These are phyloP conservation scores for Quillaja saponaria DNA, from an alignment of 306 rosid species.

Conservation along the genomic window DNA sequence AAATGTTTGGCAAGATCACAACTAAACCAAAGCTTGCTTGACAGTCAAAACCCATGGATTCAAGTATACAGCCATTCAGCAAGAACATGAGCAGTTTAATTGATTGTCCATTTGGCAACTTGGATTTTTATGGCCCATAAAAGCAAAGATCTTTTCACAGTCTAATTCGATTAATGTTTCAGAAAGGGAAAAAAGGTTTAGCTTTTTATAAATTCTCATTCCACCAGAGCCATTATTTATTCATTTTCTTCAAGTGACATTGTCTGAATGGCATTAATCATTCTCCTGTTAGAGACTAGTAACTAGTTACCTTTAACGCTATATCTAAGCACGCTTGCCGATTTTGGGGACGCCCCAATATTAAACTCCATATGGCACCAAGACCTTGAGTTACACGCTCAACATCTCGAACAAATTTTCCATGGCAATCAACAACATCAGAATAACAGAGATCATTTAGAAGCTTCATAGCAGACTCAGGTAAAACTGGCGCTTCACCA, in stretches of 20 bases:
- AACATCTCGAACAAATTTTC: slow-evolving; percentile 70
- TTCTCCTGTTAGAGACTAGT: slow-evolving; percentile 21
- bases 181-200: too few species aligned
- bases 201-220: too few species aligned
- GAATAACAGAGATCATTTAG: slow-evolving; percentile 78
- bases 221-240: too few species aligned
- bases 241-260: too few species aligned
- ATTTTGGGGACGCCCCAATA: slow-evolving; percentile 83
- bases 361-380: slow-evolving; percentile 96
- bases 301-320: slow-evolving; percentile 70
- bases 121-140: too few species aligned
- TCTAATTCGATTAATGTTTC: too few species aligned
- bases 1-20: too few species aligned
- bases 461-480: slow-evolving; percentile 71
- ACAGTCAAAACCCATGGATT: too few species aligned
- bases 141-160: too few species aligned
- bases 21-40: too few species aligned
- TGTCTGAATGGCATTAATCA: slow-evolving; percentile 17
- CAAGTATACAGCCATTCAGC: slow-evolving; percentile 15
- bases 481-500: slow-evolving; percentile 88
- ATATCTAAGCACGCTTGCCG: slow-evolving; percentile 82
- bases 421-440: slow-evolving; percentile 59
- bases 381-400: slow-evolving; percentile 99
- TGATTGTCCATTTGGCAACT: not conserved
- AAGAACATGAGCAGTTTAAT: not conserved